These are phyloP conservation scores for Cucurbita pepo DNA, from an alignment of 306 rosid species.

Conservation along the genomic window DNA sequence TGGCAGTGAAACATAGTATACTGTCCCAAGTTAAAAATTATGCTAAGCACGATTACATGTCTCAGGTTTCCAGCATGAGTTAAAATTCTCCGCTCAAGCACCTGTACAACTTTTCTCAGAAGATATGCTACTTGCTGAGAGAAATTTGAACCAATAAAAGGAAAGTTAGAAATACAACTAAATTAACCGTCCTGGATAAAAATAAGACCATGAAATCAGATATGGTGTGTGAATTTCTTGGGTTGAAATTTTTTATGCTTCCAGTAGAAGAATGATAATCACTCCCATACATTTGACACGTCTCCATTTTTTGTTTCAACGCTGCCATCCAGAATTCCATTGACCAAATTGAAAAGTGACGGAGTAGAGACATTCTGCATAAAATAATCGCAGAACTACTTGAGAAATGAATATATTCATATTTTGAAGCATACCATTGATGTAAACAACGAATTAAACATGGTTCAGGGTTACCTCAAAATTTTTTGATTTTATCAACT, in stretches of 20 bases:
- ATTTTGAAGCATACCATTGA: not conserved
- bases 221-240: conserved; percentile 11
- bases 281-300: conserved; percentile 53
- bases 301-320: conserved; percentile 48
- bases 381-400: conserved; percentile 15
- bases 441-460: conserved; percentile 6
- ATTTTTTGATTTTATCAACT: conserved; percentile 46
- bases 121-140: conserved; percentile 51
- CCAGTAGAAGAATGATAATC: conserved; percentile 2
- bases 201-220: conserved; percentile 9
- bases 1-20: conserved; percentile 3
- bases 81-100: conserved; percentile 54
- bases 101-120: conserved; percentile 63
- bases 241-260: not conserved
- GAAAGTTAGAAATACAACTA: not conserved
- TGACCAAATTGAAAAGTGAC: conserved; percentile 49
- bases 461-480: conserved; percentile 49
- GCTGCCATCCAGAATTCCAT: conserved; percentile 51
- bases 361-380: conserved; percentile 60
- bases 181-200: not conserved
- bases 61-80: conserved; percentile 55
- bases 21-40: not conserved
- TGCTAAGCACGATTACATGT: conserved; percentile 32
- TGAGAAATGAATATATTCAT: conserved; percentile 13
- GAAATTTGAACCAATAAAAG: conserved; percentile 14